Evolutionary conservation across 495 filamentous ascomycete species (phyloP), one percentile per base, ranked within the genome.

Genomic region (Penicillium paxilli): DNA sequence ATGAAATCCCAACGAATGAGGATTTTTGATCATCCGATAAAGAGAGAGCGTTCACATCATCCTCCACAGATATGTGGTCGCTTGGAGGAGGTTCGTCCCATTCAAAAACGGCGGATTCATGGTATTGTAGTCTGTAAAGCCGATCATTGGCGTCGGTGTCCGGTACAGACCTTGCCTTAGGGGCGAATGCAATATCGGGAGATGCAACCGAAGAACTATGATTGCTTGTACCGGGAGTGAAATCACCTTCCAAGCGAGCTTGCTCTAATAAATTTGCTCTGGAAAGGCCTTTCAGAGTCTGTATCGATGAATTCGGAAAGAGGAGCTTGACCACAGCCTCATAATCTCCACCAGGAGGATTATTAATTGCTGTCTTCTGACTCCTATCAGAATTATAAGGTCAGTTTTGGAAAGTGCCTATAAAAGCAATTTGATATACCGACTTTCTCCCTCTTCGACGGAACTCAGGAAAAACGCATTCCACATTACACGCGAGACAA

Each of bases 391-490:
- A 21, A 9, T 32, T 38, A 16, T 7, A 38, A 38, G 2, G 33
- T 51, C 16, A 51, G 22, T 51, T 26, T 16, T 24, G 8, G 6
- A 5, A 41, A 41, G 2, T n/a, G 14, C 17, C 5, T 41, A 24
- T 22, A 23, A 37, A 19, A 24, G 12, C 16, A n/a, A 23, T 25
- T 6, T 19, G 16, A 12, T 38, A 54, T 38, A n/a, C 35, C 17
- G 11, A 38, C 50, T 58, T 54, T 49, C 49, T 48, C 1, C 55
- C 55, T 45, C 55, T 44, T 30, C 55, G 55, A 16, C 55, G 55
- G 30, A 25, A 52, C 26, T 58, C 49, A 9, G 55, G 55, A 23
- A 58, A 58, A n/a, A 53, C 45, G 38, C 55, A 58, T 44, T 52
- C 44, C 12, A 53, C 55, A 26, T 58, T 58, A 20, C 55, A 58